These are phyloP conservation scores for Syzygium syzygioides DNA, from an alignment of 441 rosid genomes.

Conservation along the genomic window DNA sequence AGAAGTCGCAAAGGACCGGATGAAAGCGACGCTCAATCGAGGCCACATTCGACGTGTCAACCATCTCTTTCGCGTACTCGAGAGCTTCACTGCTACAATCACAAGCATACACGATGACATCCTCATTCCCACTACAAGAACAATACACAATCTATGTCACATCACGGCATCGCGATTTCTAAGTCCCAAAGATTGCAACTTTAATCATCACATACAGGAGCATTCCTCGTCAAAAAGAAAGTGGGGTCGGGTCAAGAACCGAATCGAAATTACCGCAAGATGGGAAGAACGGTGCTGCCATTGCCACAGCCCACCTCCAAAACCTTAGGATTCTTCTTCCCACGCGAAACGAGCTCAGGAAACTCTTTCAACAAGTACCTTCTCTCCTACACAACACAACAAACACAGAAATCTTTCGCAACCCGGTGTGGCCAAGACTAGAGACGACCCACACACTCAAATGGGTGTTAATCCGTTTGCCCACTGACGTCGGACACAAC, in stretches of 20 bases:
- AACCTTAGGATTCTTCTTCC: slow-evolving; percentile 37
- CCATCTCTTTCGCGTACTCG: slow-evolving; percentile 46
- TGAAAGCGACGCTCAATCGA: slow-evolving; percentile 27
- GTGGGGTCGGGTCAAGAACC: not conserved
- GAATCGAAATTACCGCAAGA: slow-evolving; percentile 47
- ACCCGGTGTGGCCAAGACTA: not conserved
- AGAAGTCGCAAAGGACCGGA: slow-evolving; percentile 65
- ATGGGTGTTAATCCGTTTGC: not conserved
- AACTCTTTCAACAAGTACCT: slow-evolving; percentile 88
- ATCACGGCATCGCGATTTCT: not conserved
- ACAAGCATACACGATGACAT: slow-evolving; percentile 60
- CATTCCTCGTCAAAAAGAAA: not conserved
- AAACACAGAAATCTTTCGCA: not conserved
- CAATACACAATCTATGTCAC: not conserved
- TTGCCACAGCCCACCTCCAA: slow-evolving; percentile 94
- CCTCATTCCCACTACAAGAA: slow-evolving; percentile 49
- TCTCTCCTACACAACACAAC: slow-evolving; percentile 49
- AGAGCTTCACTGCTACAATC: slow-evolving; percentile 78
- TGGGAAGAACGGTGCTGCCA: slow-evolving; percentile 78
- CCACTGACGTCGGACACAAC: not conserved
- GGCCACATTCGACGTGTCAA: slow-evolving; percentile 15
- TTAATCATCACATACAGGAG: not conserved
- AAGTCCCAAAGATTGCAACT: not conserved
- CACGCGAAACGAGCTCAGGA: slow-evolving; percentile 59
- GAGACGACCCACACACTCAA: not conserved